Conservation (phyloP, 2,329 filamentous ascomycete genomes). For the Geoglossum cookeanum region DNA sequence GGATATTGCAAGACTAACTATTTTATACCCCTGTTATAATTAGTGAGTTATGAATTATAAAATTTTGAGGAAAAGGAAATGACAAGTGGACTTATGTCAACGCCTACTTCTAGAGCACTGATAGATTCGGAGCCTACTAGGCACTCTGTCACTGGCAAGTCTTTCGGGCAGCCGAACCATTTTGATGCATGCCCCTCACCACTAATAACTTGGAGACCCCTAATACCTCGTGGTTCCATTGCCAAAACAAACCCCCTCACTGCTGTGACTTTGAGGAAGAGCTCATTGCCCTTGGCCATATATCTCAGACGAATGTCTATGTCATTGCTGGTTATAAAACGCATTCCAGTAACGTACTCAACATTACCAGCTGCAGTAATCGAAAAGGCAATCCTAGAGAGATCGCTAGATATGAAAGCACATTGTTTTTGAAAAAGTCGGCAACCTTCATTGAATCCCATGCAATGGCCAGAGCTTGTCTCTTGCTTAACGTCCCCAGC, state of each 20-base stretch:
- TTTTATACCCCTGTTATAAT: slow-evolving; percentile 2
- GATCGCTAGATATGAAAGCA: background rate
- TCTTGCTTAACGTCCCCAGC: background rate
- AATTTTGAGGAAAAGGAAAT: background rate
- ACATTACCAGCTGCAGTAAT: background rate
- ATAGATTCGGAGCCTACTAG: slow-evolving; percentile 1
- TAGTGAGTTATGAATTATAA: background rate
- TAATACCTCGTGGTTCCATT: background rate
- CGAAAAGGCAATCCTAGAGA: slow-evolving; percentile 2
- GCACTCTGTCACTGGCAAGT: slow-evolving; percentile 3
- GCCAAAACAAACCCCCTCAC: slow-evolving; percentile 4
- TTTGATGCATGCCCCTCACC: background rate
- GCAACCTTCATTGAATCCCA: slow-evolving; percentile 1
- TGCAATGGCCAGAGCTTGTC: background rate
- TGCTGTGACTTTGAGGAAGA: background rate
- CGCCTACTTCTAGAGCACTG: slow-evolving; percentile 2
- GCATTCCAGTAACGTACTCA: background rate
- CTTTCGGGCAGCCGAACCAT: slow-evolving; percentile 3
- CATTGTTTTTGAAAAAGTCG: slow-evolving; percentile 2
- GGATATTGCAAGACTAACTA: slow-evolving; percentile 2
- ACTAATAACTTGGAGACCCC: background rate
- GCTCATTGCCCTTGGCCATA: background rate
- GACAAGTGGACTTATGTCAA: background rate
- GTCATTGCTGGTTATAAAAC: slow-evolving; percentile 2
- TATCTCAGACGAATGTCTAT: slow-evolving; percentile 1